phyloP scores from a whole-genome alignment of 2,329 filamentous ascomycete genomes.

The Sporothrix pseudoabietina region DNA sequence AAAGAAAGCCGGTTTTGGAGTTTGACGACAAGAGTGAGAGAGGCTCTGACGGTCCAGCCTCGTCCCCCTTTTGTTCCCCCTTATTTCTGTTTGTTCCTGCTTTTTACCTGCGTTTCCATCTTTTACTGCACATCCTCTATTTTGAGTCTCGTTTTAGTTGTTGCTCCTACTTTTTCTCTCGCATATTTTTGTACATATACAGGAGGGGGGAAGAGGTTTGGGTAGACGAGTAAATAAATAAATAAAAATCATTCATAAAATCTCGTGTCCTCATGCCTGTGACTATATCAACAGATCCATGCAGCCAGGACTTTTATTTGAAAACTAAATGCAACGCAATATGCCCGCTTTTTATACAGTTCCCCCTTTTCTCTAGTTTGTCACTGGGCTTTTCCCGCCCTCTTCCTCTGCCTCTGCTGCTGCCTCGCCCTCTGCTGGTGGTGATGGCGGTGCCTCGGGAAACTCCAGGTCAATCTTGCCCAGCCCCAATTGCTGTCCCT shows the following conservation, averaged over 20 bases:
- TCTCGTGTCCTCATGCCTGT: neutral
- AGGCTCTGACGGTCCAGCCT: conserved; percentile 6
- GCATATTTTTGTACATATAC: conserved; percentile 38
- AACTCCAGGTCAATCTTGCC: conserved; percentile 41
- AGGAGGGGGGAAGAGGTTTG: conserved; percentile 29
- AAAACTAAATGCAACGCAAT: neutral
- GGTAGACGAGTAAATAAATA: conserved; percentile 34
- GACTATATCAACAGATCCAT: neutral
- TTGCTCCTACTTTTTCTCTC: conserved; percentile 20
- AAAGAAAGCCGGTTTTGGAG: neutral
- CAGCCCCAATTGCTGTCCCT: neutral
- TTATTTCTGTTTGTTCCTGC: conserved; percentile 9
- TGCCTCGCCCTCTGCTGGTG: neutral
- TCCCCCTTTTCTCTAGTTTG: neutral
- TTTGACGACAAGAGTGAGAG: neutral
- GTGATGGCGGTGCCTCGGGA: conserved; percentile 37
- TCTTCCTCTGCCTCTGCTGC: neutral
- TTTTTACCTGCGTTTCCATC: neutral
- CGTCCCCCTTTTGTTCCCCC: conserved; percentile 17
- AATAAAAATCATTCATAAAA: conserved; percentile 28
- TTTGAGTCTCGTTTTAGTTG: conserved; percentile 12
- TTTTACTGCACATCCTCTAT: neutral
- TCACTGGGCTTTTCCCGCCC: neutral
- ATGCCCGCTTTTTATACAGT: neutral
- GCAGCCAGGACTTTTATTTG: neutral